Base-by-base conservation (phyloP, 257 asterid species). In the Fraxinus excelsior region DNA sequence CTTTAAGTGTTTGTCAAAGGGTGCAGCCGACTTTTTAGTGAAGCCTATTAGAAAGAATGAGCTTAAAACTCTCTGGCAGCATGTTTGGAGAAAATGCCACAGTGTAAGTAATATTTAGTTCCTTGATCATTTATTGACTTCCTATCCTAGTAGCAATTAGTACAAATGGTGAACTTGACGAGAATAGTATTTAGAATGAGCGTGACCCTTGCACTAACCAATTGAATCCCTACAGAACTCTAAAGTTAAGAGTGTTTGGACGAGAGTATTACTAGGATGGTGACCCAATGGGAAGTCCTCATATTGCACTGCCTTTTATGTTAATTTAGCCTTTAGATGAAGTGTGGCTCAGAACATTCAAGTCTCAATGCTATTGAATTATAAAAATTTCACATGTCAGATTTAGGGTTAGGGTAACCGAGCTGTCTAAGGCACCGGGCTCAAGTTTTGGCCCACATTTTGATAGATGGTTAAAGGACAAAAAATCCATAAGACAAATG, bases 11-110 rank as follows among this genome's bases (percentile, higher is more conserved):
- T 88, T 95, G 80, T 92, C 99, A 56, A 93, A 88, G 82, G 99
- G 99, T 69, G 99, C 98, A n/a, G 96, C 89, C 73, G 99, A 92
- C 89, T 95, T 95, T 84, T 78, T 95, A 88, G 96, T 92, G 35
- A 95, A 92, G 80, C 99, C 99, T 81, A 88, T 95, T 71, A 86
- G 99, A 56, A 95, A 95, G 88, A 95, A 95, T 81, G 98, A 95
- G 89, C 91, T 95, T 69, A 92, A 95, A 86, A 95, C 85, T 84
- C 94, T 95, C 56, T 95, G 99, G 99, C 98, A 95, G 89, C 99
- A 95, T 44, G 93, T 92, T 42, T 95, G 99, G 99, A 89, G 99
- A 82, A 86, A 94, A 86, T 93, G 98, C 85, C 97, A 91, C 79
- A 93, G 96, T 78, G 96, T 92, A 82, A 91, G 97, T 85, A 69